Percentiles rank a stretch among this genome's conserved stretches.
phyloP scores from a whole-genome alignment of 2,329 filamentous ascomycete species.

The Septoria petroselini region DNA sequence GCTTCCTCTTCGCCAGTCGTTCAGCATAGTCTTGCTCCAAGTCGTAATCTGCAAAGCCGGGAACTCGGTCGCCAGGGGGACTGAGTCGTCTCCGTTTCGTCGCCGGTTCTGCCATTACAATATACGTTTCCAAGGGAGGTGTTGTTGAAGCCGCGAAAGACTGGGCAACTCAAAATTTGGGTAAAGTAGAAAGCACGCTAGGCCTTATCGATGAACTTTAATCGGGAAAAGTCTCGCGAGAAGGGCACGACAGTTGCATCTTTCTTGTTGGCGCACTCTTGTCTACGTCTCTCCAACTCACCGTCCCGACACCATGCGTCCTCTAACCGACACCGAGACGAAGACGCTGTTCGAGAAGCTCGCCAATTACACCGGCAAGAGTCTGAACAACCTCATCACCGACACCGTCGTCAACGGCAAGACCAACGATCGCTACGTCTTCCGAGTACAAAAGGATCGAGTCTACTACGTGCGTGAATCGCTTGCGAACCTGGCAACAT shows the following conservation, averaged over 20 bases:
- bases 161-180: too few relatives aligned
- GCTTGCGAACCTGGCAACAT: slow-evolving; percentile 86
- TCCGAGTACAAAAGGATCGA: slow-evolving; percentile 75
- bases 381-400: slow-evolving; percentile 70
- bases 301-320: slow-evolving; percentile 60
- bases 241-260: too few relatives aligned
- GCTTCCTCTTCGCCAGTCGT: slow-evolving; percentile 69
- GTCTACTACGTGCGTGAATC: slow-evolving; percentile 91
- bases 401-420: slow-evolving; percentile 49
- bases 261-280: too few relatives aligned
- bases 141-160: too few relatives aligned
- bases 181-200: not conserved
- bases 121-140: not conserved
- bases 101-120: slow-evolving; percentile 48
- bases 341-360: slow-evolving; percentile 86
- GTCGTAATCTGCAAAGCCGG: slow-evolving; percentile 68
- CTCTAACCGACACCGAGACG: slow-evolving; percentile 75
- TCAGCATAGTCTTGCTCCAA: slow-evolving; percentile 89
- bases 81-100: slow-evolving; percentile 53
- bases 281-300: not conserved
- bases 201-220: slow-evolving; percentile 9
- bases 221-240: too few relatives aligned
- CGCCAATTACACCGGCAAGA: slow-evolving; percentile 85
- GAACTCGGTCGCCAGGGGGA: slow-evolving; percentile 42
- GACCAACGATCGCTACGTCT: slow-evolving; percentile 69